Base-by-base conservation (phyloP, 306 rosid genomes). In the Fragaria ananassa region DNA sequence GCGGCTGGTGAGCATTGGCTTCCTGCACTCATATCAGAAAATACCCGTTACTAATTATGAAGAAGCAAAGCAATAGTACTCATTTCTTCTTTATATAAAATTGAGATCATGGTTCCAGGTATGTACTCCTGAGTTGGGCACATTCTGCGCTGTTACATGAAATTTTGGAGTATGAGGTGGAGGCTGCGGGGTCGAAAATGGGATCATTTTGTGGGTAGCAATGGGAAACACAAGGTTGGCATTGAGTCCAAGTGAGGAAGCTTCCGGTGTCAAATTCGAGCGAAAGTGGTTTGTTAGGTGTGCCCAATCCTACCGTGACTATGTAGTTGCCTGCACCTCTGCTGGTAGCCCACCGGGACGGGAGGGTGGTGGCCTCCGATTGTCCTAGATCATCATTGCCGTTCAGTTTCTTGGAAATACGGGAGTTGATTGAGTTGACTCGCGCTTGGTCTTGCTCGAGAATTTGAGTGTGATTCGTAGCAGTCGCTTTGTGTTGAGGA, bases 1-100 rank as follows among this genome's bases (percentile, higher is more conserved):
- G 68, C 0, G 6, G 39, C 3, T 1, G 84, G 41, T 1, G 83
- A 47, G 80, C 96, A 91, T 0, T 42, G 6, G 5, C 75, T 1
- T 6, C 5, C 58, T 53, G 23, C 58, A 19, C 6, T 6, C 3
- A 53, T 49, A 49, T 49, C 54, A 49, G 1, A 15, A 4, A 15
- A 14, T 11, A 45, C 18, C 49, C 6, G 0, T 35, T 35, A 35
- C 4, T 35, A 35, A 35, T 35, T 4, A 35, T 35, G 39, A 35
- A 4, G 39, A 35, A 35, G 39, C 39, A 5, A 35, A 35, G 39
- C 54, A 15, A 4, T 15, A 4, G 17, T 49, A 49, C 8, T 4
- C 4, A 1, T 15, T 49, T 49, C 1, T 47, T 15, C 17, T 4
- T 5, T 14, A 49, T 53, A 51, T 18, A 17, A 53, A 51, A 1